Evolutionary conservation across 176 grass and related monocot species (phyloP).

Genomic region (Saccharum spontaneum): DNA sequence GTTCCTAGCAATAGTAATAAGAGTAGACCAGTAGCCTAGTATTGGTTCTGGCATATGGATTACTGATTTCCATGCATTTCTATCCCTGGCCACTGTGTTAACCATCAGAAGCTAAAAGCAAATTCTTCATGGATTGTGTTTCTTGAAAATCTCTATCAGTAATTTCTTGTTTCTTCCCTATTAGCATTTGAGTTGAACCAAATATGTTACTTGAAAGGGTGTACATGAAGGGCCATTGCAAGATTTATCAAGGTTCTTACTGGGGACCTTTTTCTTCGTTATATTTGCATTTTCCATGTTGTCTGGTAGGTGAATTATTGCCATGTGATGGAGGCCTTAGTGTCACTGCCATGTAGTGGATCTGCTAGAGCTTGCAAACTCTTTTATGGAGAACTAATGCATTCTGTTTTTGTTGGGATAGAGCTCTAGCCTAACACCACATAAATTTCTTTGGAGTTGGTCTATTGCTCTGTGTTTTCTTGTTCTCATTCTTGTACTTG

Average conservation of each 20-base stretch:
- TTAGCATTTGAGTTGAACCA: not conserved
- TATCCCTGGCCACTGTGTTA: not conserved
- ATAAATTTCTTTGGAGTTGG: not conserved
- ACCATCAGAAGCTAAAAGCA: not conserved
- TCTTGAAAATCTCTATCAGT: not conserved
- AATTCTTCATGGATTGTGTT: not conserved
- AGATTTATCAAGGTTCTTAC: not conserved
- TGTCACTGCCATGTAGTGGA: not conserved
- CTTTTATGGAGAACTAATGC: conserved; percentile 10
- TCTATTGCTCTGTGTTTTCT: not conserved
- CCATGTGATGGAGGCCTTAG: conserved; percentile 3
- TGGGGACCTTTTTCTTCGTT: not conserved
- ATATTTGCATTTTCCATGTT: conserved; percentile 1
- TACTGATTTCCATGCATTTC: not conserved
- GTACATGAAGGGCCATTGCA: not conserved
- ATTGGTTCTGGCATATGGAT: not conserved
- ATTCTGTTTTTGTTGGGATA: not conserved
- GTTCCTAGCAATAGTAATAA: not conserved
- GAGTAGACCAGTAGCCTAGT: not conserved
- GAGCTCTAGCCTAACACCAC: not conserved
- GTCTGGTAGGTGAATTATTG: not conserved
- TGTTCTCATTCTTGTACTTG: not conserved
- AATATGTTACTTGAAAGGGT: not conserved
- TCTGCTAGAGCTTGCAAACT: not conserved
- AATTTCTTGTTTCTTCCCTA: not conserved